A percentile compares a stretch with the other conserved stretches of the same genome.
These are phyloP conservation scores for Talaromyces sp. DNA, from an alignment of 2,329 filamentous ascomycete species.

Conservation along the genomic window DNA sequence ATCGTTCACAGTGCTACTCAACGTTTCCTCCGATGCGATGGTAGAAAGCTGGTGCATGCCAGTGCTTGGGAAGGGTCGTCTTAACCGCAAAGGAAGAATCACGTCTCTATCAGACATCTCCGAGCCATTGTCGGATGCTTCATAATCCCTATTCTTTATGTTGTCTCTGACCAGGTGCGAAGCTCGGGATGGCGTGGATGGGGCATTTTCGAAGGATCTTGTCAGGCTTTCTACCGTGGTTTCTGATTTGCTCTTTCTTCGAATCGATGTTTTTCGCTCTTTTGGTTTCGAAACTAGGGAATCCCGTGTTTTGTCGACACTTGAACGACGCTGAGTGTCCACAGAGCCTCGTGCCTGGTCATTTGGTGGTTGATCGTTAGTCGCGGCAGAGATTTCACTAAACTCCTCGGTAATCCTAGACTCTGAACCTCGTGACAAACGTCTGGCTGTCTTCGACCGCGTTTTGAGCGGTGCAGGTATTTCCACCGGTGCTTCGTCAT, in stretches of 20 bases:
- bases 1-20: conserved; percentile 34
- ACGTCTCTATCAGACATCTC: conserved; percentile 34
- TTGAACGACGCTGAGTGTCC: conserved; percentile 1
- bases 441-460: conserved; percentile 34
- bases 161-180: background rate
- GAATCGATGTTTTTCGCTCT: background rate
- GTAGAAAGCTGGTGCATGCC: conserved; percentile 53
- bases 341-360: background rate
- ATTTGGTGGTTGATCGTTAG: conserved; percentile 10
- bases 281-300: background rate
- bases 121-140: conserved; percentile 33
- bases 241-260: conserved; percentile 1
- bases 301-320: background rate
- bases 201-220: background rate
- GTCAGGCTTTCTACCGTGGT: background rate
- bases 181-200: background rate
- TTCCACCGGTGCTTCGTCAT: conserved; percentile 37
- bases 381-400: conserved; percentile 17
- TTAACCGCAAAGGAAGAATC: conserved; percentile 37
- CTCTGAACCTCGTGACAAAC: conserved; percentile 19
- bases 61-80: conserved; percentile 48
- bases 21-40: conserved; percentile 54
- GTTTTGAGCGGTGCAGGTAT: conserved; percentile 39
- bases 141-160: conserved; percentile 9
- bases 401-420: conserved; percentile 21